phyloP scores from a whole-genome alignment of 352 stramenopile species.

The Globisporangium perplexum region DNA sequence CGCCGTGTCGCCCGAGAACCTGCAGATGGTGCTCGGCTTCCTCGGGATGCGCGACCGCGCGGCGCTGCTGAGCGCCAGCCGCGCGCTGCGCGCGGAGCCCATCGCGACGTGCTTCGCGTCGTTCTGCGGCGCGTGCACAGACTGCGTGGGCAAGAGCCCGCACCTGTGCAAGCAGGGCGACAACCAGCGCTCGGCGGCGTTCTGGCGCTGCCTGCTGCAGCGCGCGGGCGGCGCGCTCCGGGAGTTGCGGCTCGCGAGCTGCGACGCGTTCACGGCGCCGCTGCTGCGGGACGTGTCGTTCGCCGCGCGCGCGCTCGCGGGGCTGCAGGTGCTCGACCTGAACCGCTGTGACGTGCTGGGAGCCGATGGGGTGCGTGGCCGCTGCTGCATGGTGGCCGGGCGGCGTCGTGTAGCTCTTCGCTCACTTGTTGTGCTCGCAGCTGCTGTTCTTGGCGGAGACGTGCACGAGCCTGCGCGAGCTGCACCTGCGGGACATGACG shows the following conservation, averaged over 20 bases:
- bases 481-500: constrained; percentile 68
- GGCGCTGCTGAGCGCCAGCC: constrained; percentile 40
- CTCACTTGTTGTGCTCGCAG: background rate
- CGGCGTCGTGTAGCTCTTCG: background rate
- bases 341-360: constrained; percentile 45
- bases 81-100: constrained; percentile 34
- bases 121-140: constrained; percentile 51
- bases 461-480: constrained; percentile 46
- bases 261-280: constrained; percentile 30
- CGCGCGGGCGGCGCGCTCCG: constrained; percentile 23
- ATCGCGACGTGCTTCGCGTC: constrained; percentile 36
- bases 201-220: constrained; percentile 55
- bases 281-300: constrained; percentile 24
- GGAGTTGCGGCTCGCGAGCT: constrained; percentile 52
- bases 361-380: constrained; percentile 23
- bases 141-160: constrained; percentile 37
- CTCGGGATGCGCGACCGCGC: constrained; percentile 51
- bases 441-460: constrained; percentile 29
- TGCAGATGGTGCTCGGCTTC: constrained; percentile 57
- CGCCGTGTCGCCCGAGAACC: constrained; percentile 28
- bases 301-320: constrained; percentile 21
- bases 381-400: background rate
- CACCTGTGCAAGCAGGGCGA: constrained; percentile 49
- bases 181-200: constrained; percentile 26
- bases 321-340: constrained; percentile 54